These are phyloP conservation scores for Metroxylon sagu DNA, from an alignment of 176 grass and related monocot genomes.

Conservation along the genomic window DNA sequence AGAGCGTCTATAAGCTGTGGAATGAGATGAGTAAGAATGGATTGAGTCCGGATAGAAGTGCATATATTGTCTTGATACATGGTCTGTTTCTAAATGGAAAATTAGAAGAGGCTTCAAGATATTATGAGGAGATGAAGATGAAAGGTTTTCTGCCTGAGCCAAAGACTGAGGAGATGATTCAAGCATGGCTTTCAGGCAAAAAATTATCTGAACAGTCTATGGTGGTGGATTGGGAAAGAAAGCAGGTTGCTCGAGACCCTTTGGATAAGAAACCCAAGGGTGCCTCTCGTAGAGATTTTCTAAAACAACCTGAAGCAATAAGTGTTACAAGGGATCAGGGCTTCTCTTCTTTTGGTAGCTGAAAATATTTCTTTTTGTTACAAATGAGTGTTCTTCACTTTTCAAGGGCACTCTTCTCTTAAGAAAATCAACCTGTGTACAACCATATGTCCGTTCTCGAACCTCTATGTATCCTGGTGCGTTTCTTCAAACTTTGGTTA, in stretches of 20 bases:
- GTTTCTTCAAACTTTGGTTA: too few species aligned
- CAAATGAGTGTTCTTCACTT: too few species aligned
- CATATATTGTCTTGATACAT: conserved; percentile 68
- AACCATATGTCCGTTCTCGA: too few species aligned
- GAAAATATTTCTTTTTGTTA: neutral
- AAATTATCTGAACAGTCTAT: conserved; percentile 22
- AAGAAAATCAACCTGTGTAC: too few species aligned
- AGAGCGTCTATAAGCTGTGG: conserved; percentile 63
- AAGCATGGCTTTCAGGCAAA: conserved; percentile 51
- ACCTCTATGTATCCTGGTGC: too few species aligned
- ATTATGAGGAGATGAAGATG: conserved; percentile 69
- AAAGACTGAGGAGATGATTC: conserved; percentile 70
- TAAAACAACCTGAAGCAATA: neutral
- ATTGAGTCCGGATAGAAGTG: conserved; percentile 57
- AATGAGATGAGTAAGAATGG: conserved; percentile 56
- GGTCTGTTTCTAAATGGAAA: conserved; percentile 71
- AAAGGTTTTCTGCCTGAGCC: conserved; percentile 62
- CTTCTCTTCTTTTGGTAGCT: conserved; percentile 9
- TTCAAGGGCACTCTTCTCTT: too few species aligned
- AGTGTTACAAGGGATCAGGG: conserved; percentile 12
- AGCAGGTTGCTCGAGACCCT: conserved; percentile 16
- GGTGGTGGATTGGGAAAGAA: conserved; percentile 10
- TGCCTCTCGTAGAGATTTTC: neutral
- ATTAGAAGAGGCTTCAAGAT: conserved; percentile 48
- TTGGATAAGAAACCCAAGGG: conserved; percentile 16